These are phyloP conservation scores for Vicia villosa DNA, from an alignment of 306 rosid genomes.

Conservation along the genomic window DNA sequence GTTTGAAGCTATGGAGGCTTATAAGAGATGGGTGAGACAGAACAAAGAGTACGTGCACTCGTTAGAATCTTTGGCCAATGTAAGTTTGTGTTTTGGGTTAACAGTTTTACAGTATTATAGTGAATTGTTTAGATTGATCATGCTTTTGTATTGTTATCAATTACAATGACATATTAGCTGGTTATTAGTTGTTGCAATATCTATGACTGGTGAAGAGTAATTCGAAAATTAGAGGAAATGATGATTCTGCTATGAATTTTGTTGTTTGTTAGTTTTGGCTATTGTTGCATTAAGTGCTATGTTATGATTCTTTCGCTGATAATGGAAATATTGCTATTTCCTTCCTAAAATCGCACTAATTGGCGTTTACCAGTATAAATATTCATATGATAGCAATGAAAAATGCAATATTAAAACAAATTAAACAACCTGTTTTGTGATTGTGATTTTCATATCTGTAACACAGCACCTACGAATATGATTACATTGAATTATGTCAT, in stretches of 20 bases:
- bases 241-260: conserved; percentile 5
- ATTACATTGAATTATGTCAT: no score
- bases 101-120: not conserved
- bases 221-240: not conserved
- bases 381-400: not conserved
- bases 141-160: not conserved
- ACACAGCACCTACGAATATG: no score
- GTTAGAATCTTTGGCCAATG: conserved; percentile 88
- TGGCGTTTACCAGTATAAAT: not conserved
- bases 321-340: not conserved
- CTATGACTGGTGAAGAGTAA: not conserved
- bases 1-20: conserved; percentile 71
- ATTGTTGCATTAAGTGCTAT: not conserved
- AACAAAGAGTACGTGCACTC: conserved; percentile 86
- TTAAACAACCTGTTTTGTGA: not conserved
- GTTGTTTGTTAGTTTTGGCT: not conserved
- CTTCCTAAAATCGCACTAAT: not conserved
- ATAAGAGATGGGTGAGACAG: conserved; percentile 85
- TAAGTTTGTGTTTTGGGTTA: conserved; percentile 45
- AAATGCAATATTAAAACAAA: not conserved
- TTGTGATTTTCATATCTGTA: not conserved
- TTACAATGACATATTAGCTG: not conserved
- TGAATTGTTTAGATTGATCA: conserved; percentile 1
- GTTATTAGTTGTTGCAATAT: not conserved
- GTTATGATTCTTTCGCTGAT: not conserved